Evolutionary conservation across 352 stramenopile species (phyloP).

Genomic region (Phytophthora melonis): DNA sequence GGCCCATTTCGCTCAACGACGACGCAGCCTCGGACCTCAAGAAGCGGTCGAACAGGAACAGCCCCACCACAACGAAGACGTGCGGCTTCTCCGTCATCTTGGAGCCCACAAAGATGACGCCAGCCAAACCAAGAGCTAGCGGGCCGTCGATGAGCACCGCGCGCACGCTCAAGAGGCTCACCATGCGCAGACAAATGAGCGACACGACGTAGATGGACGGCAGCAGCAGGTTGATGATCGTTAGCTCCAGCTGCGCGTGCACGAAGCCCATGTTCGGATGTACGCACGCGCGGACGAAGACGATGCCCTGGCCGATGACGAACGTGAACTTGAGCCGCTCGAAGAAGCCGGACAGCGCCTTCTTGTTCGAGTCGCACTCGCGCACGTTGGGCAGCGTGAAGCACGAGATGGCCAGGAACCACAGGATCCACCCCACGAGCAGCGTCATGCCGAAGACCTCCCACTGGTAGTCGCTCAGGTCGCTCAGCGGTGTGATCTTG

Average conservation of each 20-base stretch:
- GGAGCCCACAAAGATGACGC: constrained; percentile 68
- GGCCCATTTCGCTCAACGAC: constrained; percentile 58
- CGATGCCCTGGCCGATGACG: constrained; percentile 76
- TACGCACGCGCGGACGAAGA: constrained; percentile 81
- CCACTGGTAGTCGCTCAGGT: constrained; percentile 73
- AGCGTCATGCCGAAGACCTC: constrained; percentile 86
- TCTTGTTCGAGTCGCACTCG: constrained; percentile 70
- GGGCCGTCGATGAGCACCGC: constrained; percentile 61
- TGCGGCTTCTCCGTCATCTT: constrained; percentile 84
- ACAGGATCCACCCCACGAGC: constrained; percentile 82
- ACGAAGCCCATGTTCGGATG: constrained; percentile 90
- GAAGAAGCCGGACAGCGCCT: constrained; percentile 73
- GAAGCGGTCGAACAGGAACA: constrained; percentile 85
- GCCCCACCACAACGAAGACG: constrained; percentile 71
- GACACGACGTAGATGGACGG: constrained; percentile 90
- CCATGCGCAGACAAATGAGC: constrained; percentile 80
- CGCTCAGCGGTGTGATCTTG: constrained; percentile 74
- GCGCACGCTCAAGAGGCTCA: constrained; percentile 61
- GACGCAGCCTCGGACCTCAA: constrained; percentile 63
- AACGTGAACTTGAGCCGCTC: constrained; percentile 88
- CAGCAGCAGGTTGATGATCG: constrained; percentile 89
- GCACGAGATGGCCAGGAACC: constrained; percentile 79
- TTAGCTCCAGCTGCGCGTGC: constrained; percentile 88
- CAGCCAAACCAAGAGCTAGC: constrained; percentile 58
- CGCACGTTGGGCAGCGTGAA: constrained; percentile 66